Base-by-base conservation (phyloP, 2,329 filamentous ascomycete genomes). In the Diaporthe destruens region DNA sequence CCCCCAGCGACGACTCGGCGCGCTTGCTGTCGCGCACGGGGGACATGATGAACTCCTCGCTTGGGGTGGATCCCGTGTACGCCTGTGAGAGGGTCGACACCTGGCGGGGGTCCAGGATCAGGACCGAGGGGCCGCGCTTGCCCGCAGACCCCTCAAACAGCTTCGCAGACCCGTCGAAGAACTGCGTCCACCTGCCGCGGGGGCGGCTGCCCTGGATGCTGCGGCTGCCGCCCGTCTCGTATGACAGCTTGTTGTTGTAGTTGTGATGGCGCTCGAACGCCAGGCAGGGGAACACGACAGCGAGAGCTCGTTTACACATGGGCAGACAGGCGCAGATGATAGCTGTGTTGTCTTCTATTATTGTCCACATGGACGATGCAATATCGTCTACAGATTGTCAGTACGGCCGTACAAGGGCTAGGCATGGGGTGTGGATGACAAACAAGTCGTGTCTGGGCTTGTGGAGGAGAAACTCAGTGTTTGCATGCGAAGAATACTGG, bases 311-410 rank as follows among this genome's bases (percentile, higher is more conserved):
- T 18, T 66, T 66, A 9, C 61, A 53, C 61, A 66, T 66, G 0
- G 61, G 61, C 1, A 66, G 61, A 14, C 61, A 66, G 0, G 61
- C 61, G 6, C 61, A 66, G n/a, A 66, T 66, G 47, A 66, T 66
- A n/a, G 61, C 61, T 18, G 61, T 66, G 32, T 66, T 66, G 61
- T 66, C 61, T 53, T 66, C 61, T 7, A 66, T 66, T 6, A 66
- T 66, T 12, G 61, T 66, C 61, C 61, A 66, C 61, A 66, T 66
- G 32, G 61, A 66, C 0, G 61, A 66, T 39, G 61, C 61, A 29
- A 66, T 66, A 9, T 66, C 61, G 32, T 53, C 61, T 66, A 12
- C 6, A 1, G 8, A 23, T 8, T 3, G 8, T 66, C 16, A 66
- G 47, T 20, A 66, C 14, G 25, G 6, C 14, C 2, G 34, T 14